Evolutionary conservation across 2,329 filamentous ascomycete genomes (phyloP), one percentile per base, ranked within the genome.

Genomic region (Fusarium stilboides): DNA sequence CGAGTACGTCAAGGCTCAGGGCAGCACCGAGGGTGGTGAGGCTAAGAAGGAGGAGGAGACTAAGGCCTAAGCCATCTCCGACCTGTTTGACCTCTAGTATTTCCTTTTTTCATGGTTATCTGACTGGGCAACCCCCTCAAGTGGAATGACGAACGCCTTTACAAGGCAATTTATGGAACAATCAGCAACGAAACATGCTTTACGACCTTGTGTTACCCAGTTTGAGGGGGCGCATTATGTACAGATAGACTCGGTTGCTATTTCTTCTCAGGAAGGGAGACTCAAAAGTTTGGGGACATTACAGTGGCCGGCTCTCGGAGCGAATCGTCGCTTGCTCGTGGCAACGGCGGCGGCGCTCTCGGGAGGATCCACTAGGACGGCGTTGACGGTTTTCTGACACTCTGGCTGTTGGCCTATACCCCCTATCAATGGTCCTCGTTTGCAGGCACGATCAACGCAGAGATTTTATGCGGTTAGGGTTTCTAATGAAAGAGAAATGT

Each of bases 1-100:
- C 78, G 96, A 99, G 83, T 99, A 99, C 82, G 91, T 98, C 84
- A 98, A 98, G 90, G 89, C 89, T 78, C 93, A 96, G 80, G 78
- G 78, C 37, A 81, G 78, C 62, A 60, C 71, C 40, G 79, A 82
- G 68, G 78, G 73, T 52, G 80, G 73, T 54, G 82, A 83, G 69
- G 76, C 75, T 49, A 82, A 84, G 78, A 85, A 88, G 77, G 86
- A 88, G 79, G 77, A 80, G 65, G 80, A 81, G 76, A 78, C 76
- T 62, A 82, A 84, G 80, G 79, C 80, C 72, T 82, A 82, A 76
- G 61, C 54, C 37, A 54, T 26, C 40, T 64, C 55, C 51, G 22
- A 59, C 42, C 51, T 42, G 19, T 52, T 50, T 33, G 47, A 56
- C 54, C 56, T 62, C 50, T 39, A 71, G 33, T 51, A 73, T 76